These are phyloP conservation scores for Fusarium sp. DNA, from an alignment of 2,329 filamentous ascomycete species.

Conservation along the genomic window DNA sequence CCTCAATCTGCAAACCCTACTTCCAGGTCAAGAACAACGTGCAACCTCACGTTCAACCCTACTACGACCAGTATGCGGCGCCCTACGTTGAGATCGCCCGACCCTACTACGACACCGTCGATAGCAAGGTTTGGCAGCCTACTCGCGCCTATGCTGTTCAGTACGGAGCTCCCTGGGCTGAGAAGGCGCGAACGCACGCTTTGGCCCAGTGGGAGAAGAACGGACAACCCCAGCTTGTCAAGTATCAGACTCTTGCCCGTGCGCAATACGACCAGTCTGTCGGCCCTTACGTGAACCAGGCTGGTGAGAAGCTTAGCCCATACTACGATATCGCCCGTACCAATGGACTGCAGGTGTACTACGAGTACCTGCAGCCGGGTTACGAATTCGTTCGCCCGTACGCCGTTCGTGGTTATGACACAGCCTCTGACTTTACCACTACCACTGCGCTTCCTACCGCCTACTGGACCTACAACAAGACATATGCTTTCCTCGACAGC, in stretches of 20 bases:
- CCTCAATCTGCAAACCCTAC: constrained; percentile 88
- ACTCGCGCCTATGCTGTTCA: constrained; percentile 75
- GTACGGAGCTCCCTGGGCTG: constrained; percentile 82
- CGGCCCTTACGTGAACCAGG: constrained; percentile 80
- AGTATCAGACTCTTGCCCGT: constrained; percentile 73
- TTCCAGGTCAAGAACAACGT: constrained; percentile 74
- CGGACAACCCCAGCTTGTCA: constrained; percentile 80
- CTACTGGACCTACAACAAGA: constrained; percentile 78
- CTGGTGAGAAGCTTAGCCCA: constrained; percentile 72
- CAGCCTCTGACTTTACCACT: constrained; percentile 76
- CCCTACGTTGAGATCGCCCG: constrained; percentile 83
- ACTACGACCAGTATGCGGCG: constrained; percentile 87
- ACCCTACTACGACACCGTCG: constrained; percentile 79
- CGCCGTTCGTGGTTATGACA: constrained; percentile 76
- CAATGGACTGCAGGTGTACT: constrained; percentile 77
- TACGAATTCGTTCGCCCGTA: constrained; percentile 84
- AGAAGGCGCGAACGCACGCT: constrained; percentile 76
- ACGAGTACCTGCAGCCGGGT: constrained; percentile 80
- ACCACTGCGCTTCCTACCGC: constrained; percentile 81
- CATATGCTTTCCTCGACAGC: constrained; percentile 79
- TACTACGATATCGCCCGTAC: constrained; percentile 79
- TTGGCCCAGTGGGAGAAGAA: constrained; percentile 83
- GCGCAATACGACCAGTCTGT: constrained; percentile 79
- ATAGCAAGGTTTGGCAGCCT: constrained; percentile 78
- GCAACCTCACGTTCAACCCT: constrained; percentile 83